Evolutionary conservation across 768 basidiomycete genomes (phyloP).

Genomic region (Mycena polygramma): DNA sequence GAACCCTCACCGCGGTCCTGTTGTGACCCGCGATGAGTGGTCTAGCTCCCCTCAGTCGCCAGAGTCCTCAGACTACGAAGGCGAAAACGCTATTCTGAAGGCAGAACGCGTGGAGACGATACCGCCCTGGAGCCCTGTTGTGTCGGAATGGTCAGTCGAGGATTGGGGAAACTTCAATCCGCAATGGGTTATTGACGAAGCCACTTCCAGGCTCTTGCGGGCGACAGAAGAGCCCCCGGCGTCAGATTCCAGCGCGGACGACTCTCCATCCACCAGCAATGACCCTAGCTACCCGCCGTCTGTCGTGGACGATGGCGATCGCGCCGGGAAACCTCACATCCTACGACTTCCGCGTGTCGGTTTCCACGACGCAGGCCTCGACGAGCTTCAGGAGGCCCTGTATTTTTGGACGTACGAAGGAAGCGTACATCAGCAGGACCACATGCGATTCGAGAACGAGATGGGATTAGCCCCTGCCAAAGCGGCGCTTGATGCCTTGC

Average conservation of each 20-base stretch:
- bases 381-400: too few relatives aligned
- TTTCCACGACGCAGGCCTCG: too few relatives aligned
- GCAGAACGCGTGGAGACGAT: not conserved
- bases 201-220: not conserved
- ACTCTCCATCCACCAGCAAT: not conserved
- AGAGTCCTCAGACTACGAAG: too few relatives aligned
- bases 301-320: too few relatives aligned
- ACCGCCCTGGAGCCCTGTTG: not conserved
- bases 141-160: slow-evolving; percentile 1
- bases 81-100: too few relatives aligned
- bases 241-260: too few relatives aligned
- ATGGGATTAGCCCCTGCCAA: not conserved
- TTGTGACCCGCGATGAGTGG: too few relatives aligned
- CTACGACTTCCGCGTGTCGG: too few relatives aligned
- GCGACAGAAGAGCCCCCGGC: not conserved
- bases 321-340: too few relatives aligned
- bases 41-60: too few relatives aligned
- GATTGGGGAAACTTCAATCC: not conserved
- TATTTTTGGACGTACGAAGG: not conserved
- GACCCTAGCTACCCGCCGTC: too few relatives aligned
- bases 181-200: not conserved
- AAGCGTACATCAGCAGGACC: not conserved
- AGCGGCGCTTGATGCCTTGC: not conserved
- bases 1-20: too few relatives aligned
- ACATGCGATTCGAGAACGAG: not conserved